Conservation (phyloP, 1,139 yeast genomes). For the Kodamaea sp. region DNA sequence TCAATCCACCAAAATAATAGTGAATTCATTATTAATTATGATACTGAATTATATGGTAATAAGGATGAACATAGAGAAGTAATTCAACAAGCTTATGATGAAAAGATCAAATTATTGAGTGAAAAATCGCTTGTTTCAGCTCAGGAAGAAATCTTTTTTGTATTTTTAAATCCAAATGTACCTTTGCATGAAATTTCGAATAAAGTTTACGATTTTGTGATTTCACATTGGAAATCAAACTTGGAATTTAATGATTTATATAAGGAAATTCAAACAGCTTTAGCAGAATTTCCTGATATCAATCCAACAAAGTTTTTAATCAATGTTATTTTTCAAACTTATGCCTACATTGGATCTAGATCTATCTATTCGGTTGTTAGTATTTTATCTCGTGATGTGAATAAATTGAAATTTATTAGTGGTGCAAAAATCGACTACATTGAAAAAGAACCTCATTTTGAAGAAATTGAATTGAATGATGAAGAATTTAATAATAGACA, state of each 20-base stretch:
- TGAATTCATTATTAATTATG: constrained; percentile 33
- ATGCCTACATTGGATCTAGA: constrained; percentile 82
- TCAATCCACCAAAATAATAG: constrained; percentile 29
- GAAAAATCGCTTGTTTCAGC: constrained; percentile 30
- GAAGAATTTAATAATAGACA: constrained; percentile 30
- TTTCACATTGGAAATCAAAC: constrained; percentile 42
- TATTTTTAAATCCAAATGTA: constrained; percentile 34
- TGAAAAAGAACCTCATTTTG: constrained; percentile 32
- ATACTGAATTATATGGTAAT: constrained; percentile 35
- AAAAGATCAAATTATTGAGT: constrained; percentile 29
- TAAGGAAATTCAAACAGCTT: constrained; percentile 25
- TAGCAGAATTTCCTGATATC: constrained; percentile 23
- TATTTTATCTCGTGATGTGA: constrained; percentile 56
- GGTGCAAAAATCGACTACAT: constrained; percentile 32
- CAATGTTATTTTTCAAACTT: constrained; percentile 63
- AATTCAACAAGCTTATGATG: constrained; percentile 27
- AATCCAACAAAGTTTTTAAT: constrained; percentile 47
- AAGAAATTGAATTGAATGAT: constrained; percentile 38
- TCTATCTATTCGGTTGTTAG: constrained; percentile 83
- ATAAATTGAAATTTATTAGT: constrained; percentile 45
- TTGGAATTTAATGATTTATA: constrained; percentile 36
- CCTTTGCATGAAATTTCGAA: constrained; percentile 38
- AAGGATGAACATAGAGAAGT: constrained; percentile 22
- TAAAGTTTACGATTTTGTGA: constrained; percentile 41
- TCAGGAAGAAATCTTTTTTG: constrained; percentile 41